Evolutionary conservation across 2,329 filamentous ascomycete species (phyloP), one percentile per base, ranked within the genome.

Genomic region (Corinectria fuckeliana): DNA sequence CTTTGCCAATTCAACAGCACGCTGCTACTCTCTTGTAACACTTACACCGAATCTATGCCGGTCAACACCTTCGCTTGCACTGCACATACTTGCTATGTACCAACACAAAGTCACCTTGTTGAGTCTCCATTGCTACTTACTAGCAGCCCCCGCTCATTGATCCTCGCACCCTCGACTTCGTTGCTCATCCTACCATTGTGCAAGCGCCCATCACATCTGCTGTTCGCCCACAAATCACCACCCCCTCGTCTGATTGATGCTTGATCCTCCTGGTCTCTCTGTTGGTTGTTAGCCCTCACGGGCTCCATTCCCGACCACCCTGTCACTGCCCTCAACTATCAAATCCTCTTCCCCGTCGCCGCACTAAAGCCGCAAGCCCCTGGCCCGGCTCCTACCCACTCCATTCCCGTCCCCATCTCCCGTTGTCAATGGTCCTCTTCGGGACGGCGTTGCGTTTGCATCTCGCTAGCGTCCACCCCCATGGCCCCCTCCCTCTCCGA

Each of bases 161-260:
- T 45, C 44, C 26, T 23, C 13, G 23, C 20, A 8, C 38, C 25
- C 38, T 60, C 48, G 50, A 36, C 25, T 45, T 39, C 21, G 32
- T n/a, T 30, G 51, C 44, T 42, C 50, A 50, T 48, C 30, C 50
- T 45, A 52, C 58, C 28, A 30, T 56, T 34, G 21, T 30, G 44
- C 51, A 55, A 56, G 45, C 50, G 47, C 45, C 49, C 56, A 36
- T 60, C n/a, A 21, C 50, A 41, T 50, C 52, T 64, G 49, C 56
- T 60, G 56, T 52, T 62, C 50, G 34, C 44, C 60, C 57, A 61
- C 44, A 53, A 54, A 50, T 42, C 18, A 48, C 42, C 54, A 58
- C 51, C 62, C 60, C 60, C 60, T 56, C 57, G 26, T 51, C 56
- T 51, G 50, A 63, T 64, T 20, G 9, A n/a, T 32, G 34, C 25